Evolutionary conservation across 2,329 filamentous ascomycete species (phyloP).

Genomic region (Stemphylium lycopersici): DNA sequence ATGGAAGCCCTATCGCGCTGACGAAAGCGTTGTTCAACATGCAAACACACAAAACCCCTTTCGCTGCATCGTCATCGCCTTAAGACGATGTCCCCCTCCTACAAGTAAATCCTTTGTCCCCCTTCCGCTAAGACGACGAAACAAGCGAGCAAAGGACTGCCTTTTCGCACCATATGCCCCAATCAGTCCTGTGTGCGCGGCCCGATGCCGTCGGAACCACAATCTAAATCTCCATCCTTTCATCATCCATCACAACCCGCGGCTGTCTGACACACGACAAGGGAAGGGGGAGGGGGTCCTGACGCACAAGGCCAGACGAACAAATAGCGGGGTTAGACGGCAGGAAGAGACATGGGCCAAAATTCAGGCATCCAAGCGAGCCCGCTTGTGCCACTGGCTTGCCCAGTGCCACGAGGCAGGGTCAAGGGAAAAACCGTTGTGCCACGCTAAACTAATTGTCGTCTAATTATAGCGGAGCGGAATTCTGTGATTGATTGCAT

Average conservation of each 20-base stretch:
- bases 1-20: background rate
- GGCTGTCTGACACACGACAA: constrained; percentile 10
- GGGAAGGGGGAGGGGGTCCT: constrained; percentile 12
- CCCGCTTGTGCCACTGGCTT: constrained; percentile 2
- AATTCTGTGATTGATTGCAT: constrained; percentile 1
- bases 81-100: background rate
- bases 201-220: constrained; percentile 14
- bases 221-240: constrained; percentile 6
- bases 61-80: background rate
- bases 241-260: background rate
- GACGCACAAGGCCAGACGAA: constrained; percentile 18
- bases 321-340: constrained; percentile 19
- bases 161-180: constrained; percentile 17
- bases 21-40: background rate
- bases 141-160: background rate
- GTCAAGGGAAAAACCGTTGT: constrained; percentile 23
- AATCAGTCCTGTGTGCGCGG: constrained; percentile 11
- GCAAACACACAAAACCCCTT: background rate
- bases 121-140: background rate
- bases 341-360: constrained; percentile 8
- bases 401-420: constrained; percentile 21
- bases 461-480: constrained; percentile 10
- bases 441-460: constrained; percentile 17
- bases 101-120: background rate
- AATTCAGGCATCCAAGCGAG: constrained; percentile 5